Conservation (phyloP, 2,329 filamentous ascomycete species). For the Ophiostoma triangulosporum region DNA sequence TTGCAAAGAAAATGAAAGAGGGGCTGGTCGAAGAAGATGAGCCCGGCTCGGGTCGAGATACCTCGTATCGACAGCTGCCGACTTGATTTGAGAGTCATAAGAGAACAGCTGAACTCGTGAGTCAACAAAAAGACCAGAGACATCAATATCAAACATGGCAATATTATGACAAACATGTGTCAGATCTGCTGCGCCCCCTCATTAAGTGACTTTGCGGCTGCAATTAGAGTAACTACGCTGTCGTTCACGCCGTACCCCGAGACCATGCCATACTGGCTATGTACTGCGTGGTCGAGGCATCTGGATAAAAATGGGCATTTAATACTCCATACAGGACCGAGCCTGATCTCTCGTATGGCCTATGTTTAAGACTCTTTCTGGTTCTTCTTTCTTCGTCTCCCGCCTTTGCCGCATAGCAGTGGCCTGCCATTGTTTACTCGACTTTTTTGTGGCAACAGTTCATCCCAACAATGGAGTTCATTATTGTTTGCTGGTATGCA, state of each 20-base stretch:
- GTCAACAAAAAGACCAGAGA: no score
- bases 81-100: no score
- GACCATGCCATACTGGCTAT: no score
- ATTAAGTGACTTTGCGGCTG: neutral
- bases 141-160: no score
- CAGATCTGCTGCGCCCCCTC: no score
- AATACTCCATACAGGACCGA: neutral
- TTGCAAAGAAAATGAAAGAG: no score
- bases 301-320: neutral
- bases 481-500: neutral
- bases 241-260: neutral
- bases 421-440: neutral
- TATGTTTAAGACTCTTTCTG: neutral
- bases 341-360: neutral
- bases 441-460: neutral
- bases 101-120: no score
- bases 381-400: neutral
- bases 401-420: neutral
- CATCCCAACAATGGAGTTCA: neutral
- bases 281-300: neutral
- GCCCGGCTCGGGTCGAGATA: no score
- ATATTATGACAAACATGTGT: no score
- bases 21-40: no score
- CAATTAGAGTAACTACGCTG: neutral
- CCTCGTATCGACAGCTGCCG: no score